phyloP scores from a whole-genome alignment of 331 rosid species.

The Acacia concinna region DNA sequence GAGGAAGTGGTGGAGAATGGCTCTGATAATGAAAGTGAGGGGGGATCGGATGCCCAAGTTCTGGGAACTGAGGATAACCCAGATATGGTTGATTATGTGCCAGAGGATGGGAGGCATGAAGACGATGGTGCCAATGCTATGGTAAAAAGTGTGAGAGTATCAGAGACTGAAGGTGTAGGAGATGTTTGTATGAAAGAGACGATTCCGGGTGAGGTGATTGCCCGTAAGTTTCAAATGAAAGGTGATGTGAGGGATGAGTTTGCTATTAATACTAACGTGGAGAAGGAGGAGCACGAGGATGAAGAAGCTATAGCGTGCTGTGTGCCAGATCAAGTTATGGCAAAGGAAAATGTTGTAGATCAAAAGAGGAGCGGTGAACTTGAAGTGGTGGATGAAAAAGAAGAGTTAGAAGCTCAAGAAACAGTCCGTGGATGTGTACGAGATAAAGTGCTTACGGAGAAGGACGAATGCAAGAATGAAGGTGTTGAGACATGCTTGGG shows the following conservation, averaged over 20 bases:
- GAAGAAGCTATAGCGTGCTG: conserved; percentile 20
- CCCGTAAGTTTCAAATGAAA: conserved; percentile 22
- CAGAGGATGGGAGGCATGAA: conserved; percentile 31
- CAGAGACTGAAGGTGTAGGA: conserved; percentile 34
- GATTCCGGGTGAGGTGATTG: conserved; percentile 29
- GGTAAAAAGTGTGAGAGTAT: conserved; percentile 32
- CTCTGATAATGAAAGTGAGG: conserved; percentile 53
- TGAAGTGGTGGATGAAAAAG: conserved; percentile 31
- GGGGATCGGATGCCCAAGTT: conserved; percentile 44
- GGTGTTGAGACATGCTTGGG: conserved; percentile 32
- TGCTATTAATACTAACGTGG: conserved; percentile 22
- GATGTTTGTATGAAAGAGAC: conserved; percentile 41
- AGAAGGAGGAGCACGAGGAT: conserved; percentile 18
- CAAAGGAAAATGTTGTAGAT: conserved; percentile 24
- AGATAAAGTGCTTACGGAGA: conserved; percentile 24
- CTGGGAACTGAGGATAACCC: conserved; percentile 35
- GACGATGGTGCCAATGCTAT: conserved; percentile 14
- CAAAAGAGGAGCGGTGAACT: conserved; percentile 22
- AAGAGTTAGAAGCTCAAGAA: conserved; percentile 26
- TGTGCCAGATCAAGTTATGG: conserved; percentile 20
- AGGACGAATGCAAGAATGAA: conserved; percentile 29
- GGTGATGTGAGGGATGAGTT: conserved; percentile 26
- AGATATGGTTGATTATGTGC: conserved; percentile 34
- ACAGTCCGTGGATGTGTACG: conserved; percentile 13
- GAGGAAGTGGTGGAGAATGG: conserved; percentile 59